Evolutionary conservation across 2,329 filamentous ascomycete species (phyloP), one percentile per base, ranked within the genome.

Genomic region (Aspergillus phoenicis): DNA sequence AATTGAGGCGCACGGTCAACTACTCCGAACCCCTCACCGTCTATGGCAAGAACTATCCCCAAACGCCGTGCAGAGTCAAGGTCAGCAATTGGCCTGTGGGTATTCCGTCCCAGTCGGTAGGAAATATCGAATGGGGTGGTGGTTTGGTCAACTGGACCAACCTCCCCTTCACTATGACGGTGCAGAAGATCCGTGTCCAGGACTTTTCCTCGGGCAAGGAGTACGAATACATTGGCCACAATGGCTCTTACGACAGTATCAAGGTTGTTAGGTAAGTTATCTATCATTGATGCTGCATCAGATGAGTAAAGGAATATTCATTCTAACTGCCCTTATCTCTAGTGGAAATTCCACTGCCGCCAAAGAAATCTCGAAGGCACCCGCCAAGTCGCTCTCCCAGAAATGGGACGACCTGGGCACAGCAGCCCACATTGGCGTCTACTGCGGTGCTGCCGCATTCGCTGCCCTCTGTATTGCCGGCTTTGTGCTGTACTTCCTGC

Each of bases 111-210:
- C 10, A 57, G 13, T 47, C 26, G 11, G 13, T 47, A 11, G 54
- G 54, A 13, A 57, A 47, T 13, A 57, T 57, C 10, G 54, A 57
- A 33, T 57, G 54, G 54, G 54, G 24, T 26, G 54, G 54, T 10
- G 54, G 54, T 38, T 30, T 47, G 54, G 41, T 57, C 24, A 47
- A 57, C 13, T 57, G 41, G 39, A n/a, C 54, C 8, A 13, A 47
- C 13, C 5, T 47, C 11, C 54, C 54, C 4, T 57, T 47, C 11
- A 57, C 39, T 1, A 57, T 57, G 54, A 26, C 26, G 26, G 33
- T 52, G 13, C 7, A 33, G 28, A 33, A 28, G 30, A 22, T 52
- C 33, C 49, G 49, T n/a, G 49, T 52, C 15, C 49, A 52, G 30
- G 49, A 52, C 8, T 52, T 52, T 10, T 30, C 33, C 28, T 26